These are phyloP conservation scores for Vanderwaltozyma polyspora DNA, from an alignment of 805 yeast species.

Conservation along the genomic window DNA sequence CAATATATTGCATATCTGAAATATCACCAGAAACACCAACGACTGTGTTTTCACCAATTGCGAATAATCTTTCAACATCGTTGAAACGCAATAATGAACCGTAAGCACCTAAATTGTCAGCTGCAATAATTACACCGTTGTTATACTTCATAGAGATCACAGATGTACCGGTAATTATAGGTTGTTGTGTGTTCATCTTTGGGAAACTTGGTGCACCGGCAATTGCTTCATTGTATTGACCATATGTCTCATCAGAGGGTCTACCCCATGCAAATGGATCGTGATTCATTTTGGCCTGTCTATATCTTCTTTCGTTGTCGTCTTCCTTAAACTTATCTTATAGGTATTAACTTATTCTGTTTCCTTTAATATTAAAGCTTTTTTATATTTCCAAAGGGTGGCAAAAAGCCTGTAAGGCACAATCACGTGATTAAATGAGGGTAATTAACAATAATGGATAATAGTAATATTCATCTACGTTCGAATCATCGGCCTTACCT, in stretches of 20 bases:
- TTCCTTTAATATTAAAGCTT: too few relatives aligned
- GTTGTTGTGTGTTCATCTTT: constrained; percentile 79
- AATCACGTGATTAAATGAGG: too few relatives aligned
- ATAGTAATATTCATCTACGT: too few relatives aligned
- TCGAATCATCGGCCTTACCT: too few relatives aligned
- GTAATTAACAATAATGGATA: too few relatives aligned
- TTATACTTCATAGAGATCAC: constrained; percentile 84
- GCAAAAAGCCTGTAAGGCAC: too few relatives aligned
- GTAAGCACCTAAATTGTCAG: constrained; percentile 86
- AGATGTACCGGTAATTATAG: constrained; percentile 93
- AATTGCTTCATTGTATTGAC: constrained; percentile 63
- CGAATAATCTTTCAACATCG: constrained; percentile 72
- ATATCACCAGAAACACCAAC: constrained; percentile 94
- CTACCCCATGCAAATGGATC: constrained; percentile 94
- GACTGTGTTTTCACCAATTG: constrained; percentile 74
- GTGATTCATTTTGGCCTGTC: constrained; percentile 61
- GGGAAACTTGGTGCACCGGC: constrained; percentile 62
- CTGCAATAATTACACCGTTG: constrained; percentile 87
- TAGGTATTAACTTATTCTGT: too few relatives aligned
- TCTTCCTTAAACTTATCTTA: too few relatives aligned
- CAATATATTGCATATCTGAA: constrained; percentile 81
- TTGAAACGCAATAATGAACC: constrained; percentile 86
- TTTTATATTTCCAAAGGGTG: too few relatives aligned
- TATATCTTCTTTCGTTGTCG: neutral
- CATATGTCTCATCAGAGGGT: constrained; percentile 75